phyloP scores from a whole-genome alignment of 1,139 yeast genomes.

The Saccharomyces hybrid region DNA sequence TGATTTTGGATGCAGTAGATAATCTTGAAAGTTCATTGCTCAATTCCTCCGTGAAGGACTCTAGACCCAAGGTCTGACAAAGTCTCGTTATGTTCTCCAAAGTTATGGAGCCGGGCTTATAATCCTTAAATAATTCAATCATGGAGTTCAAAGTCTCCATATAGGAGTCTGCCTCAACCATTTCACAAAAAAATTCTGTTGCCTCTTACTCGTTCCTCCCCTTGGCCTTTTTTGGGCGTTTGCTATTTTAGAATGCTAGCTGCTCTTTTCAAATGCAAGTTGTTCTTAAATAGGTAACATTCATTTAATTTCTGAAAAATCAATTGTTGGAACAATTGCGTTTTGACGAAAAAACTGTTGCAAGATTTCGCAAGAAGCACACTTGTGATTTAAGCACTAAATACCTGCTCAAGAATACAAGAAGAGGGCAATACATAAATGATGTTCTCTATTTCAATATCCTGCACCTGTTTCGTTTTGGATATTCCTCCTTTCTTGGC shows the following conservation, averaged over 20 bases:
- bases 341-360: not conserved
- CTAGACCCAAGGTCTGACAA: conserved; percentile 31
- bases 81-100: conserved; percentile 30
- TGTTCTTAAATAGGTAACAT: not conserved
- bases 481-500: not conserved
- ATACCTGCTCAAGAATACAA: not conserved
- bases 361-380: not conserved
- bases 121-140: conserved; percentile 27
- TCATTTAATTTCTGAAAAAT: not conserved
- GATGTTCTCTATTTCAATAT: not conserved
- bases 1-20: conserved; percentile 33
- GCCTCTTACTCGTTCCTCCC: not conserved
- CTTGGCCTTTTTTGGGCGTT: not conserved
- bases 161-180: conserved; percentile 14
- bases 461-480: not conserved
- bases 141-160: conserved; percentile 24
- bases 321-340: not conserved
- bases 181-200: not conserved
- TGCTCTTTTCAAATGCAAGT: not conserved
- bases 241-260: too few relatives aligned
- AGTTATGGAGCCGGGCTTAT: conserved; percentile 31
- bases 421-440: not conserved
- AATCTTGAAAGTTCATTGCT: conserved; percentile 23
- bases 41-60: conserved; percentile 31
- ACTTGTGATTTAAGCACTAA: not conserved